These are phyloP conservation scores for Carex pumila DNA, from an alignment of 176 grass and related monocot species.

Conservation along the genomic window DNA sequence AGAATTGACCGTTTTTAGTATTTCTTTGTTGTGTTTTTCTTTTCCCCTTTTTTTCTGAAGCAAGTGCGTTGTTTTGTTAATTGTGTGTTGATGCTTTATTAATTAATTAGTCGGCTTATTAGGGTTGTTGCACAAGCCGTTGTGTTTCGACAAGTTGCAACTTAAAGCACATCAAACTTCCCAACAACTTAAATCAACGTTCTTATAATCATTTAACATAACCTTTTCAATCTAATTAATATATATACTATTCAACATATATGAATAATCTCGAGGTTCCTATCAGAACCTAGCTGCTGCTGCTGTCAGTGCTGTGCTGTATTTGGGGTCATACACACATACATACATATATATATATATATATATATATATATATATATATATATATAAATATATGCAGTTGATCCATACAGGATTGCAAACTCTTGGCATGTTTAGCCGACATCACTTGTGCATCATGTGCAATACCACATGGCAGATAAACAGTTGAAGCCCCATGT, in stretches of 20 bases:
- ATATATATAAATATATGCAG: no score
- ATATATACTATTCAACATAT: background rate
- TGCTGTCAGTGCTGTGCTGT: background rate
- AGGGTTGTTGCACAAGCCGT: no score
- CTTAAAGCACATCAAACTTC: no score
- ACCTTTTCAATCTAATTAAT: background rate
- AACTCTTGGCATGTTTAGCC: background rate
- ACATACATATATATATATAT: background rate
- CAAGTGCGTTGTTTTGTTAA: no score
- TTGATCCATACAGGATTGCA: background rate
- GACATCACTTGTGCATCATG: slow-evolving; percentile 28
- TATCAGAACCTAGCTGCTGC: background rate
- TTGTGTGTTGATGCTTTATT: no score
- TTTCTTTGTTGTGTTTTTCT: no score
- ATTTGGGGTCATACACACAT: background rate
- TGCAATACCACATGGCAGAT: slow-evolving; percentile 5
- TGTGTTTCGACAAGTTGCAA: no score
- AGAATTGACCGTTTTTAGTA: no score
- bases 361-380: no score
- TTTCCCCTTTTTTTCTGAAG: no score
- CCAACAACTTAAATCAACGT: no score
- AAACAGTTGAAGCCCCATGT: background rate
- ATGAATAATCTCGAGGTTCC: background rate
- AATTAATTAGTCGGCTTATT: no score
- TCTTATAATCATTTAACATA: background rate